These are phyloP conservation scores for Naganishia vaughanmartiniae DNA, from an alignment of 768 basidiomycete genomes.

Conservation along the genomic window DNA sequence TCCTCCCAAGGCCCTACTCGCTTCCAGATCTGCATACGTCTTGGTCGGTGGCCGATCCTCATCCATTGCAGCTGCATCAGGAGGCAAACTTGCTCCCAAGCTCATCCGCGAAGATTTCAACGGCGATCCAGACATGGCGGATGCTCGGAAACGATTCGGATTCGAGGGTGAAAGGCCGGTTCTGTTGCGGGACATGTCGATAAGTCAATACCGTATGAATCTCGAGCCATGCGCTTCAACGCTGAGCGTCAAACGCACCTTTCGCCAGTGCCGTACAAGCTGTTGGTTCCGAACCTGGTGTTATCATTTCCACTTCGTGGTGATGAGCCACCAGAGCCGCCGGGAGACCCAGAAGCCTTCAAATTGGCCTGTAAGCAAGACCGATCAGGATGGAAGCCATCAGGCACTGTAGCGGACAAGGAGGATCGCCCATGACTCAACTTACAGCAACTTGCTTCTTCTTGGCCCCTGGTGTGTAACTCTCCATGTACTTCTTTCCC, in stretches of 20 bases:
- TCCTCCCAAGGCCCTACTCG: conserved; percentile 20
- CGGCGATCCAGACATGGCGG: conserved; percentile 9
- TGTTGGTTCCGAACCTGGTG: conserved; percentile 27
- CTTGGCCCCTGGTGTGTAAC: conserved; percentile 23
- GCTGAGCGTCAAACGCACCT: background rate
- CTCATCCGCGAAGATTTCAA: conserved; percentile 22
- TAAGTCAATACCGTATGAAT: background rate
- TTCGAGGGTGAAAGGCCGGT: conserved; percentile 2
- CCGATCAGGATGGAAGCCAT: background rate
- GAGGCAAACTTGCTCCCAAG: conserved; percentile 8
- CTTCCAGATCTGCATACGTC: conserved; percentile 29
- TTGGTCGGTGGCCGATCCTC: conserved; percentile 28
- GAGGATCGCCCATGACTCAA: background rate
- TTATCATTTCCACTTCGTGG: conserved; percentile 24
- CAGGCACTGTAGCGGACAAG: background rate
- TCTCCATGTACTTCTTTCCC: conserved; percentile 31
- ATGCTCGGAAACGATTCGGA: conserved; percentile 7
- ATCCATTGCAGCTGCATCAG: conserved; percentile 20
- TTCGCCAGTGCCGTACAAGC: conserved; percentile 29
- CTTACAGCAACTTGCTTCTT: conserved; percentile 27
- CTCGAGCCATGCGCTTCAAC: background rate
- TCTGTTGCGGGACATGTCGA: background rate
- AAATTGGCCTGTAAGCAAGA: conserved; percentile 7
- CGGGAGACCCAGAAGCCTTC: conserved; percentile 18
- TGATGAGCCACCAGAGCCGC: conserved; percentile 4